Conservation (phyloP, 495 filamentous ascomycete species). For the Parathielavia appendiculata region DNA sequence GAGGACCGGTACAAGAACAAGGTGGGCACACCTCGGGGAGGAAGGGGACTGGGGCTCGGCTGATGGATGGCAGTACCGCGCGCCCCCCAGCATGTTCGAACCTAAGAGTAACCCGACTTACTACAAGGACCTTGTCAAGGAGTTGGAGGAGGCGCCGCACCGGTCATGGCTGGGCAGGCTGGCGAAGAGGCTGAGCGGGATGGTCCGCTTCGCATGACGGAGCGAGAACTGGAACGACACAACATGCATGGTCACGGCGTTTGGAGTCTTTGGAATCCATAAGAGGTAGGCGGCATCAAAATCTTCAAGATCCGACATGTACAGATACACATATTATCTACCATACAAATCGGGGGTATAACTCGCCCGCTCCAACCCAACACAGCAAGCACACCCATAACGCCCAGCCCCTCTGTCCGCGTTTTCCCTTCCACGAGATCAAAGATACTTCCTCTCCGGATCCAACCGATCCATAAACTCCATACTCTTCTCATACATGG, state of each 20-base stretch:
- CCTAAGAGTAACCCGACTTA: conserved; percentile 72
- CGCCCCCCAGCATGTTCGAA: conserved; percentile 54
- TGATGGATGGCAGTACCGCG: conserved; percentile 52
- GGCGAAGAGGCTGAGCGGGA: conserved; percentile 56
- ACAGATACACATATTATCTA: conserved; percentile 10
- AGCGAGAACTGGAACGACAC: conserved; percentile 6
- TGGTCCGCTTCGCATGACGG: conserved; percentile 50
- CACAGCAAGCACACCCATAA: background rate
- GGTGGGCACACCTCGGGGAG: conserved; percentile 33
- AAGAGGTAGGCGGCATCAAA: background rate
- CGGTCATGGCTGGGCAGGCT: conserved; percentile 54
- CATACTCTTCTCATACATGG: conserved; percentile 99
- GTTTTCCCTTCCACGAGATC: background rate
- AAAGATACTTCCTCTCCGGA: conserved; percentile 81
- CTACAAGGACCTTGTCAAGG: conserved; percentile 66
- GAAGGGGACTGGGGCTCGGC: background rate
- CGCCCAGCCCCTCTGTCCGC: background rate
- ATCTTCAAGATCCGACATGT: background rate
- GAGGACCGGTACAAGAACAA: conserved; percentile 65
- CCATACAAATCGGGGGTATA: conserved; percentile 13
- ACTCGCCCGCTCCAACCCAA: conserved; percentile 1
- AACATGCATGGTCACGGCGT: conserved; percentile 24
- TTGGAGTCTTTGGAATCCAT: conserved; percentile 10
- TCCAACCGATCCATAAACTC: conserved; percentile 77
- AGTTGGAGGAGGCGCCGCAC: conserved; percentile 65